These are phyloP conservation scores for Capsicum pubescens DNA, from an alignment of 257 asterid genomes.

Conservation along the genomic window DNA sequence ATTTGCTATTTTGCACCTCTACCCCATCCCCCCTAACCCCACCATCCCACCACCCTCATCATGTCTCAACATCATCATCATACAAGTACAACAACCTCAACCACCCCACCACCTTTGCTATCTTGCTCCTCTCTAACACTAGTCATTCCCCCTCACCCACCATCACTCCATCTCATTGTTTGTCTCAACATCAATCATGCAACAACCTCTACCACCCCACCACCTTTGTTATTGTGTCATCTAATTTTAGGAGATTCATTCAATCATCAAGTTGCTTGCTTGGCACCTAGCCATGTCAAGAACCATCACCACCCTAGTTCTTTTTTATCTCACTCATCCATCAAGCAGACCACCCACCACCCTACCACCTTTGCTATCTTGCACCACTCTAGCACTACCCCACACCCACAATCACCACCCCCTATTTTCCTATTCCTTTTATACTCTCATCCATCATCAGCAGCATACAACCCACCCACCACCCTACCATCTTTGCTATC, in stretches of 20 bases:
- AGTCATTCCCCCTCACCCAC: not conserved
- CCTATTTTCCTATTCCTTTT: not conserved
- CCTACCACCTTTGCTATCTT: not conserved
- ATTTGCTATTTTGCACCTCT: not conserved
- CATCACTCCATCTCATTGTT: not conserved
- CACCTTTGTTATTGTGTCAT: not conserved
- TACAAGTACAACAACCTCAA: not conserved
- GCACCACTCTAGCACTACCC: not conserved
- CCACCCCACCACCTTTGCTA: not conserved
- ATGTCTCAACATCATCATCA: not conserved
- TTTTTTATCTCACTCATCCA: too few relatives aligned
- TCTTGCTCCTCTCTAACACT: not conserved
- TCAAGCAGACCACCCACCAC: not conserved
- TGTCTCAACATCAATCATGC: not conserved
- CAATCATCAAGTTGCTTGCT: too few relatives aligned
- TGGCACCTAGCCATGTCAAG: too few relatives aligned
- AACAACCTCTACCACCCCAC: slow-evolving; percentile 27
- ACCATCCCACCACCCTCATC: not conserved
- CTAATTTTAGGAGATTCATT: too few relatives aligned
- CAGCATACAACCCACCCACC: not conserved
- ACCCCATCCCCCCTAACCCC: not conserved
- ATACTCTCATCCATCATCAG: too few relatives aligned
- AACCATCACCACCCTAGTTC: not conserved
- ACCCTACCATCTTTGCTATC: not conserved
- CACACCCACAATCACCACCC: not conserved